Percentiles rank a stretch among this genome's conserved stretches.
phyloP scores from a whole-genome alignment of 371 early-diverging fungal genomes.

The Mucor irregularis region DNA sequence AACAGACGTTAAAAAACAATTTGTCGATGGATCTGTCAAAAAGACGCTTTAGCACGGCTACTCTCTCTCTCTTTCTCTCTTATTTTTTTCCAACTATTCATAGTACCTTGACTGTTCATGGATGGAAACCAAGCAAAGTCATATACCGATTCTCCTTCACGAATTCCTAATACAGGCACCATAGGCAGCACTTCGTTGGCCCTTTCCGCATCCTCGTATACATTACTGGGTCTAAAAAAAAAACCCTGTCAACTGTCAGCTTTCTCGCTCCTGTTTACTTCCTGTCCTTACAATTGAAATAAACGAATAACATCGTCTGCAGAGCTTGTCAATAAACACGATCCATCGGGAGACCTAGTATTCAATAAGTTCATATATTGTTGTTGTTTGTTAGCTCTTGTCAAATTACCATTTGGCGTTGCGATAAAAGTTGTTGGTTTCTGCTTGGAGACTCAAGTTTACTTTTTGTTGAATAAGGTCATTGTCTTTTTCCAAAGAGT shows the following conservation, averaged over 20 bases:
- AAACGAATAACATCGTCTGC: constrained; percentile 62
- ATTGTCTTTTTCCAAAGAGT: constrained; percentile 21
- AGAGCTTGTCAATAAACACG: constrained; percentile 59
- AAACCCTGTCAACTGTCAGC: background rate
- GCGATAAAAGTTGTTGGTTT: constrained; percentile 36
- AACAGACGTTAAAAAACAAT: constrained; percentile 64
- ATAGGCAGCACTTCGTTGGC: constrained; percentile 9
- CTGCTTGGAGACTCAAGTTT: constrained; percentile 3
- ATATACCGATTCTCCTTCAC: constrained; percentile 62
- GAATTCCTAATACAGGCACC: constrained; percentile 39
- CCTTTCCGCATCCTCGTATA: constrained; percentile 26
- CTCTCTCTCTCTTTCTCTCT: background rate
- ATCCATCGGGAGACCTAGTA: constrained; percentile 71
- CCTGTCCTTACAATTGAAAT: constrained; percentile 48
- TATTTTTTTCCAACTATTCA: too few relatives aligned
- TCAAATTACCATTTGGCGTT: constrained; percentile 46
- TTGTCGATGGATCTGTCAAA: constrained; percentile 57
- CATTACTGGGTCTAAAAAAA: constrained; percentile 21
- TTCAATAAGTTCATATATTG: background rate
- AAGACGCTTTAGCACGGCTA: background rate
- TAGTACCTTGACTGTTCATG: constrained; percentile 63
- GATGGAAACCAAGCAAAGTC: constrained; percentile 71
- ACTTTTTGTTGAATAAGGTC: constrained; percentile 20
- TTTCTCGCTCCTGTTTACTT: background rate
- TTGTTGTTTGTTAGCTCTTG: too few relatives aligned